A percentile compares a stretch with the other conserved stretches of the same genome.
Conservation (phyloP, 2,329 filamentous ascomycete genomes). For the Huntiella abstrusa region DNA sequence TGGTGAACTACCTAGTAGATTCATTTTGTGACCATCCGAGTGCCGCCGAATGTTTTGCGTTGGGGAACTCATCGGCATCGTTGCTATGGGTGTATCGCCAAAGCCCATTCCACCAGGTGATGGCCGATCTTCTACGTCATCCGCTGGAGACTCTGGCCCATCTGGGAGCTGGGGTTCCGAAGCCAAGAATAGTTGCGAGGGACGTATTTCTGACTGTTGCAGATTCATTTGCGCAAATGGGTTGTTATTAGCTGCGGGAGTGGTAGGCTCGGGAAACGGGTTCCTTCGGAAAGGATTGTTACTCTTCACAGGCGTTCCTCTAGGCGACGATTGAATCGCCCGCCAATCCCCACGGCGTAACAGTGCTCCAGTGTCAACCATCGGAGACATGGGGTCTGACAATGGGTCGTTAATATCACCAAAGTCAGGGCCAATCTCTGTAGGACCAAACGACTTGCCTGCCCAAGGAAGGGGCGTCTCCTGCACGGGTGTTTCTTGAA, state of each 20-base stretch:
- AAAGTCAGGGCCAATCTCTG: slow-evolving; percentile 18
- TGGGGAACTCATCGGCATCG: no score
- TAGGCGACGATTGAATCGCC: slow-evolving; percentile 15
- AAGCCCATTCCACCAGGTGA: no score
- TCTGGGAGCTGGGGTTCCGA: slow-evolving; percentile 27
- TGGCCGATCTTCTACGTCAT: no score
- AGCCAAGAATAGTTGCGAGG: slow-evolving; percentile 33
- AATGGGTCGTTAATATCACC: slow-evolving; percentile 22
- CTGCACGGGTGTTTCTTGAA: no score
- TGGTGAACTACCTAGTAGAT: no score
- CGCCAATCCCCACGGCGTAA: slow-evolving; percentile 23
- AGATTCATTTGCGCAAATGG: slow-evolving; percentile 21
- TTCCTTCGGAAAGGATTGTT: slow-evolving; percentile 18
- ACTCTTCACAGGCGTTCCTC: no score
- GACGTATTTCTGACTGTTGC: slow-evolving; percentile 12
- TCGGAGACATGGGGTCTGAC: slow-evolving; percentile 19
- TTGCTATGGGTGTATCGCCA: no score
- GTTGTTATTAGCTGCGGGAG: slow-evolving; percentile 29
- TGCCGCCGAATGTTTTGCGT: no score
- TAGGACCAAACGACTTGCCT: no score
- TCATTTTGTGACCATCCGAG: no score
- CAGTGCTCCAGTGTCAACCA: slow-evolving; percentile 18
- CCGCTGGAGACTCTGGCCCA: no score
- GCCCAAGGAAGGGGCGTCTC: no score
- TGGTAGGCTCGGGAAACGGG: slow-evolving; percentile 23